Base-by-base conservation (phyloP, 805 yeast genomes). In the Barnettozyma salicaria region DNA sequence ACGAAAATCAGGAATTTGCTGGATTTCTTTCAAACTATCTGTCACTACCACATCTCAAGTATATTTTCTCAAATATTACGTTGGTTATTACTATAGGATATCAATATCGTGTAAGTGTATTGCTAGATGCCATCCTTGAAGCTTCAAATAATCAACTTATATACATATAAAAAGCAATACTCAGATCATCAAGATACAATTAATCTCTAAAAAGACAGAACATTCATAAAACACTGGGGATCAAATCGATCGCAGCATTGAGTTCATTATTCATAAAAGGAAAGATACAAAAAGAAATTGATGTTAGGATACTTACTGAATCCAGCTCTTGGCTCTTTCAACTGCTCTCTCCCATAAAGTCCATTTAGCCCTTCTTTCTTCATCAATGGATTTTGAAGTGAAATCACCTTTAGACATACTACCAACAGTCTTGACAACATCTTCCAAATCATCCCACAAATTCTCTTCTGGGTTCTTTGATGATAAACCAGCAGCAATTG, bases 401-500 rank as follows among this genome's bases (percentile, higher is more conserved):
- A 64, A 65, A 30, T 58, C 56, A 36, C 59, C 61, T 21, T 48
- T 48, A 37, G 56, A 48, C 28, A 51, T 56, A 32, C 64, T 63
- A 32, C 60, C 55, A 35, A 75, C 56, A 31, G 60, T 54, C 6
- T 55, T 60, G 41, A 61, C 66, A 30, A 84, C 82, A 42, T 88
- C 96, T 36, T 74, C 80, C 44, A 88, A 64, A 48, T 77, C 74
- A 39, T 68, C 69, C 96, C 96, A 89, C 32, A 87, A 59, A 40
- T 84, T 72, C 16, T 77, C 75, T 18, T 66, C 61, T 11, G 76
- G 64, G 12, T 74, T 65, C 39, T 62, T 52, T 36, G 53, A 51
- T 6, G 67, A 76, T 52, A 88, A 65, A 10, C 96, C 96, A 3
- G 97, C 95, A 20, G 96, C 96, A 48, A 90, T 83, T 5, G 97